Evolutionary conservation across 805 yeast genomes (phyloP), one percentile per base, ranked within the genome.

Genomic region (Kluyveromyces wickerhamii): DNA sequence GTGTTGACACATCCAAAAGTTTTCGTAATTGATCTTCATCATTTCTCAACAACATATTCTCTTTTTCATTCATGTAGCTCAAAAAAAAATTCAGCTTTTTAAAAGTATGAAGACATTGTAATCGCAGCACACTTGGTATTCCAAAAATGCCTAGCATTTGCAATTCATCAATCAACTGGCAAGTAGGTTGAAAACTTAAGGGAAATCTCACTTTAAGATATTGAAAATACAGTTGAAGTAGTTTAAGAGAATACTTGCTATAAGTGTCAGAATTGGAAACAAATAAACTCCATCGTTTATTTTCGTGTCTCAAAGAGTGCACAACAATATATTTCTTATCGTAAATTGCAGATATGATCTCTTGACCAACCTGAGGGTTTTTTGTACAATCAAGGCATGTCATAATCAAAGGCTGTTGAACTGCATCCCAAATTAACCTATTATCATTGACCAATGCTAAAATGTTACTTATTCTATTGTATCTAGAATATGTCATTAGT

Each of bases 401-500:
- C 32, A 69, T 50, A 32, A 49, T 59, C 21, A 51, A 39, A 5
- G 44, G 46, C 8, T 44, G 40, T 42, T 61, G 66, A 16, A 41
- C 34, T 32, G 52, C 60, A 18, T 51, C 48, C 2, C 76, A 43
- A 16, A 73, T 70, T 3, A 82, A 54, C 20, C 80, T 57, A 0
- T 61, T 47, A 42, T 77, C 77, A 7, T 52, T 40, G 2, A 82
- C 39, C 1, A 89, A 56, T 3, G 57, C 60, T 23, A 57, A 50
- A 13, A 84, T 65, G 42, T 83, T 83, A 2, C 72, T 77, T 0
- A 71, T 27, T 31, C 94, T 64, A 44, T 77, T 77, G 53, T 77
- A 85, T 47, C 80, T 77, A 21, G 81, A 72, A 45, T 74, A 81
- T 4, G 76, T 64, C 69, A 79, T 74, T 38, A 87, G 51, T 0